phyloP scores from a whole-genome alignment of 2,329 filamentous ascomycete genomes.

The Hansfordia pulvinata region DNA sequence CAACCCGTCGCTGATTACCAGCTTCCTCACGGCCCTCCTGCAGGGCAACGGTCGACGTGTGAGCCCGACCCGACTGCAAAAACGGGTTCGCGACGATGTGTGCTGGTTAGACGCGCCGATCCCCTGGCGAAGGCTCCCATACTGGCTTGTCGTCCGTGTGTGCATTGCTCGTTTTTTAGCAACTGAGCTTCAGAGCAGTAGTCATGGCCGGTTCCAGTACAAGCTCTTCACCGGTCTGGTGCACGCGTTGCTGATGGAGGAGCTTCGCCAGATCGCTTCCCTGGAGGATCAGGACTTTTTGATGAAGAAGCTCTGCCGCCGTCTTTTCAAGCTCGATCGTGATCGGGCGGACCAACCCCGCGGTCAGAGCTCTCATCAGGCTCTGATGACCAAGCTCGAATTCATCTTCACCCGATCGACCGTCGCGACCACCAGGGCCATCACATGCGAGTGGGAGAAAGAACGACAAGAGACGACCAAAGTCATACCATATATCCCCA shows the following conservation, averaged over 20 bases:
- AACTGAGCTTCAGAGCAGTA: conserved; percentile 18
- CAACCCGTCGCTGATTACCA: conserved; percentile 40
- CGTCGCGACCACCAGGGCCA: conserved; percentile 8
- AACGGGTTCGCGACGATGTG: conserved; percentile 48
- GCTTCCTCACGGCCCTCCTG: conserved; percentile 43
- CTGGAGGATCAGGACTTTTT: conserved; percentile 25
- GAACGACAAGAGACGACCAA: conserved; percentile 23
- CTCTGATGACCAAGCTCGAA: conserved; percentile 14
- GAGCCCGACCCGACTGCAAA: conserved; percentile 26
- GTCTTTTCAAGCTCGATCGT: conserved; percentile 40
- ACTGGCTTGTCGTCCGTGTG: conserved; percentile 49
- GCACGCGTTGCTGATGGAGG: conserved; percentile 28
- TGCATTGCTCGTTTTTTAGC: conserved; percentile 35
- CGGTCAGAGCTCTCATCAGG: conserved; percentile 10
- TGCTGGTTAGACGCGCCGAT: conserved; percentile 28
- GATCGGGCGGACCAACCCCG: conserved; percentile 14
- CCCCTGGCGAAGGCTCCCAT: conserved; percentile 47
- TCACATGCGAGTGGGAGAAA: conserved; percentile 20
- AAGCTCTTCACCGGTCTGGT: conserved; percentile 40
- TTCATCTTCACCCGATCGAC: conserved; percentile 15
- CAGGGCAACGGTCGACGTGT: conserved; percentile 33
- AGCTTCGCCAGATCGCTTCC: conserved; percentile 15
- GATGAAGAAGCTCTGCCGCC: conserved; percentile 39
- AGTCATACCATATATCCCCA: conserved; percentile 25
- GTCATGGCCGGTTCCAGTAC: conserved; percentile 33